These are phyloP conservation scores for Westerdykella sp. DNA, from an alignment of 2,329 filamentous ascomycete species.

Conservation along the genomic window DNA sequence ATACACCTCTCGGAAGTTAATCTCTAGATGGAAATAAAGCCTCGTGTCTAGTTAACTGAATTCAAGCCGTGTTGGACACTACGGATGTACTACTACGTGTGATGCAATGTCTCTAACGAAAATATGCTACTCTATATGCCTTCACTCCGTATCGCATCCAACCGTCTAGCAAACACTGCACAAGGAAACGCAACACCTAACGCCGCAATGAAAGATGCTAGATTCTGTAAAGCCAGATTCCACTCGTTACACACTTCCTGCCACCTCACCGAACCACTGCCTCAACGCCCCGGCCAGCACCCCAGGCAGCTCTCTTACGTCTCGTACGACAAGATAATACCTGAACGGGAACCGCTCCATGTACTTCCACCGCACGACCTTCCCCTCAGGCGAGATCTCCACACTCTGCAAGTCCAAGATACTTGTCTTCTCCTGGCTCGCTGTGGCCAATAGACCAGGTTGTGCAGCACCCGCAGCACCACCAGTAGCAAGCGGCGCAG, in stretches of 20 bases:
- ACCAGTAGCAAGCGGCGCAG: conserved; percentile 4
- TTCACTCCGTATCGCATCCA: no score
- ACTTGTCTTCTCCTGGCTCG: conserved; percentile 48
- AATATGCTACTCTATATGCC: no score
- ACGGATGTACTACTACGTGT: no score
- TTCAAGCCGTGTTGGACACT: no score
- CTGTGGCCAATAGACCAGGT: neutral
- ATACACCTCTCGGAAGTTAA: no score
- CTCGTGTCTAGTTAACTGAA: no score
- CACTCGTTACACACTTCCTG: conserved; percentile 31
- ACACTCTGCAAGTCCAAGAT: conserved; percentile 88
- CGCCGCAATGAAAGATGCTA: no score
- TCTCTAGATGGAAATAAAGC: no score
- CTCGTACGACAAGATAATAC: conserved; percentile 91
- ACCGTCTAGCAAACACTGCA: no score
- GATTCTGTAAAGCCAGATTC: no score
- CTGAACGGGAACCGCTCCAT: conserved; percentile 94
- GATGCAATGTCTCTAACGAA: no score
- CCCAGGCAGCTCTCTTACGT: conserved; percentile 83
- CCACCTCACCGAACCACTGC: conserved; percentile 86
- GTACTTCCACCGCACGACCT: conserved; percentile 79
- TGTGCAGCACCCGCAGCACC: conserved; percentile 6
- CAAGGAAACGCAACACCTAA: no score
- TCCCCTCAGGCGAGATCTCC: conserved; percentile 65
- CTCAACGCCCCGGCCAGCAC: conserved; percentile 82